A percentile compares a stretch with the other conserved stretches of the same genome.
Conservation (phyloP, 139 green algal species). For the Axilococcus clingmanii region DNA sequence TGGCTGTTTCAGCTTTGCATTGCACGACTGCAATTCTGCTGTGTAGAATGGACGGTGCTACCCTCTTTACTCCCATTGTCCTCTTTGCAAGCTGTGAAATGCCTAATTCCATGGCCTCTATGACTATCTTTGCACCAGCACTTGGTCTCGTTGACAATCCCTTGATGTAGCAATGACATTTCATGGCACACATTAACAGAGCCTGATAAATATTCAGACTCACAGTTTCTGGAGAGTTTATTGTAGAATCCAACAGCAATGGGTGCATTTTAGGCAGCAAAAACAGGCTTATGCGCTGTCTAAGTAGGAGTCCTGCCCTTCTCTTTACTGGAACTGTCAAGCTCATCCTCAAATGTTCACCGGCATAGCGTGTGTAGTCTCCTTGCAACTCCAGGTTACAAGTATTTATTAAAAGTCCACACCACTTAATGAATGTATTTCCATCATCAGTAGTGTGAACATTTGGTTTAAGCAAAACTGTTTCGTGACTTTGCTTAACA, state of each 20-base stretch:
- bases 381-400: constrained; percentile 63
- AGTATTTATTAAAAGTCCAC: constrained; percentile 73
- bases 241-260: constrained; percentile 69
- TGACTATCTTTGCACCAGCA: neutral
- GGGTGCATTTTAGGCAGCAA: constrained; percentile 78
- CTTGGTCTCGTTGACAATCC: constrained; percentile 21
- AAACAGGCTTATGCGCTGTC: constrained; percentile 58
- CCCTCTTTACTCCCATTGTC: constrained; percentile 5
- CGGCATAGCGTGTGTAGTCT: constrained; percentile 79
- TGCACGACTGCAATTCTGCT: neutral
- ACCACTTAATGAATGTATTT: constrained; percentile 65
- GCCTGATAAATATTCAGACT: constrained; percentile 81
- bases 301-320: constrained; percentile 30
- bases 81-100: constrained; percentile 12
- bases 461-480: neutral
- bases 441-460: constrained; percentile 13
- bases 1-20: constrained; percentile 6
- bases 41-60: constrained; percentile 5
- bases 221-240: constrained; percentile 64
- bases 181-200: constrained; percentile 71
- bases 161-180: constrained; percentile 63
- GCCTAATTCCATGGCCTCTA: constrained; percentile 14
- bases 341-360: constrained; percentile 34
- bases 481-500: neutral
- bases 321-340: constrained; percentile 51